Evolutionary conservation across 495 filamentous ascomycete species (phyloP), one percentile per base, ranked within the genome.

Genomic region (Penicillium fimorum): DNA sequence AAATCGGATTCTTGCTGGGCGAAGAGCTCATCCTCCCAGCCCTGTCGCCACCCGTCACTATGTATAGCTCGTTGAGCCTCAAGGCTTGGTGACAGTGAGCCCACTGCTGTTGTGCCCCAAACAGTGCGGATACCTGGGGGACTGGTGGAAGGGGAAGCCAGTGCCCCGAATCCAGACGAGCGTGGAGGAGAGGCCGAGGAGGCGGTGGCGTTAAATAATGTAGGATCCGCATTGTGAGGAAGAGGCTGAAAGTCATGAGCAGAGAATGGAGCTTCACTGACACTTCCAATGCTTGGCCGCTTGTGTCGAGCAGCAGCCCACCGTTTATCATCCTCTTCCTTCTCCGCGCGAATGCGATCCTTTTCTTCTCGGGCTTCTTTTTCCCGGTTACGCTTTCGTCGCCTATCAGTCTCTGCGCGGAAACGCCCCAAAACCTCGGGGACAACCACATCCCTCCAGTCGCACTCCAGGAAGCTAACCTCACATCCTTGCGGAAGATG

Each of bases 401-500:
- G 78, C 44, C 85, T 82, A 58, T 92, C 89, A 40, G 92, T 89
- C 62, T 97, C 92, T 2, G 76, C 66, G 18, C 77, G 76, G 73
- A 96, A 98, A 2, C 77, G 75, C 17, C 82, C 83, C 15, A 98
- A 75, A 10, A 93, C 78, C 45, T 92, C 90, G 2, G 84, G 79
- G 6, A 82, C 73, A 17, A 98, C 90, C 15, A 92, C 84, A 60
- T 96, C 94, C 1, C 91, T 91, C 94, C 94, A 98, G 68, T 98
- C 91, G 62, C 94, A 98, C 70, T 97, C 94, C 0, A 98, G 75
- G 63, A 97, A 97, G 60, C 81, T 89, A 40, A 97, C 90, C 57
- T 96, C 90, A 70, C 93, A 97, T 3, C 94, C 94, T 51, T 91
- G 84, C 0, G 94, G 94, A 13, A 98, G 81, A 68, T 98, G 94